phyloP scores from a whole-genome alignment of 192 early-diverging fungal species.

The Umbelopsis sp. region DNA sequence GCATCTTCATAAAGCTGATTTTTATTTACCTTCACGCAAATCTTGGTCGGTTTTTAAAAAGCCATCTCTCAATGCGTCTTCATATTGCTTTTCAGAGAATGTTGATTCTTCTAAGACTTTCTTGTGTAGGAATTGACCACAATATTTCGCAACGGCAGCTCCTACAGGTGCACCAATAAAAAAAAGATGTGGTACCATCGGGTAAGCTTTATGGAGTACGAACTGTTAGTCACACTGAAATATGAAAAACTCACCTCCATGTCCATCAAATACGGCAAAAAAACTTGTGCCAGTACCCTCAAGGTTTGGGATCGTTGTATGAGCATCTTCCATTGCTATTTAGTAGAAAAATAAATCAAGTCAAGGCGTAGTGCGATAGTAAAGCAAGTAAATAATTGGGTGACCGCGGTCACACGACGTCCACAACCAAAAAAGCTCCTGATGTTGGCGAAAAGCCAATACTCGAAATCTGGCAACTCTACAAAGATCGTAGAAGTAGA shows the following conservation, averaged over 20 bases:
- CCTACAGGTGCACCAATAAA: constrained; percentile 42
- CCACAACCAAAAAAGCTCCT: not conserved
- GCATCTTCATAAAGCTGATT: not conserved
- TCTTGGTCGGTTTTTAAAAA: constrained; percentile 81
- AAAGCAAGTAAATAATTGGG: constrained; percentile 1
- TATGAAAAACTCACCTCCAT: constrained; percentile 67
- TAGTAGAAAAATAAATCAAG: constrained; percentile 18
- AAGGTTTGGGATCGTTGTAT: constrained; percentile 81
- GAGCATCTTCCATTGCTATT: constrained; percentile 96
- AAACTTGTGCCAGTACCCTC: constrained; percentile 71
- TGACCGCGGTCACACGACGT: constrained; percentile 19
- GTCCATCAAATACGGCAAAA: constrained; percentile 98
- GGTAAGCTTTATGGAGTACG: not conserved
- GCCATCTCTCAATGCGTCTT: constrained; percentile 78
- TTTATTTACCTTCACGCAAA: constrained; percentile 71
- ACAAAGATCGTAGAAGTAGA: not conserved
- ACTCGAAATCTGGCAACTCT: not conserved
- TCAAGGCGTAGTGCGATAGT: not conserved
- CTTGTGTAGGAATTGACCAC: constrained; percentile 77
- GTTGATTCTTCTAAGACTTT: constrained; percentile 62
- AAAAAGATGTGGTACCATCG: not conserved
- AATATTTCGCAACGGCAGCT: constrained; percentile 78
- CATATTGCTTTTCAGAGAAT: constrained; percentile 73
- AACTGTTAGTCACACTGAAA: not conserved
- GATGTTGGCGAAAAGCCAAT: not conserved